Evolutionary conservation across 345 rosid species (phyloP).

Genomic region (Eucalyptus leucophloia): DNA sequence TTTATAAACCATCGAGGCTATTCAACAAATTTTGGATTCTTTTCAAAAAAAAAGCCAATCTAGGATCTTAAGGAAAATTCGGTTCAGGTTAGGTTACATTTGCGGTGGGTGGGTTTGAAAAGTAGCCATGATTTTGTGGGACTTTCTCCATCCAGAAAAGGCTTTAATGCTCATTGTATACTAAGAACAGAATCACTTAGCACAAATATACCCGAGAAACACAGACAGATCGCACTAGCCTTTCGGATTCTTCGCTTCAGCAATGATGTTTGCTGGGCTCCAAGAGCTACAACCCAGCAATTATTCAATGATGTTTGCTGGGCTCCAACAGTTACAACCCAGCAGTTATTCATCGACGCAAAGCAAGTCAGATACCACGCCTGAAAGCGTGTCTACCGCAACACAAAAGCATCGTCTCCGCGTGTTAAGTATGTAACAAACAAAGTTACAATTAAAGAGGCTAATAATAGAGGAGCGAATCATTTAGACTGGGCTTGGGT

Average conservation of each 20-base stretch:
- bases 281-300: neutral
- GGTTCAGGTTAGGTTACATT: neutral
- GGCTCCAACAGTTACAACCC: neutral
- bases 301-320: neutral
- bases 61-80: neutral
- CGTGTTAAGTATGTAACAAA: too few species aligned
- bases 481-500: neutral
- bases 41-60: neutral
- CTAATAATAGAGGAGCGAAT: fast-evolving
- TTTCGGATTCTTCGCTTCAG: neutral
- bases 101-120: neutral
- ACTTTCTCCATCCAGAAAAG: neutral
- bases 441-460: fast-evolving
- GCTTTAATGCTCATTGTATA: neutral
- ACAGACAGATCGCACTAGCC: neutral
- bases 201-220: neutral
- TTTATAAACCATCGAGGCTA: neutral
- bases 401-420: too few species aligned
- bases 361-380: neutral
- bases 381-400: neutral
- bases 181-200: neutral
- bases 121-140: neutral
- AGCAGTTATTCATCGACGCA: neutral
- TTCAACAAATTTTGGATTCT: neutral
- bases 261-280: neutral